A percentile compares a stretch with the other conserved stretches of the same genome.
Conservation (phyloP, 2,329 filamentous ascomycete species). For the Pyricularia sp. region DNA sequence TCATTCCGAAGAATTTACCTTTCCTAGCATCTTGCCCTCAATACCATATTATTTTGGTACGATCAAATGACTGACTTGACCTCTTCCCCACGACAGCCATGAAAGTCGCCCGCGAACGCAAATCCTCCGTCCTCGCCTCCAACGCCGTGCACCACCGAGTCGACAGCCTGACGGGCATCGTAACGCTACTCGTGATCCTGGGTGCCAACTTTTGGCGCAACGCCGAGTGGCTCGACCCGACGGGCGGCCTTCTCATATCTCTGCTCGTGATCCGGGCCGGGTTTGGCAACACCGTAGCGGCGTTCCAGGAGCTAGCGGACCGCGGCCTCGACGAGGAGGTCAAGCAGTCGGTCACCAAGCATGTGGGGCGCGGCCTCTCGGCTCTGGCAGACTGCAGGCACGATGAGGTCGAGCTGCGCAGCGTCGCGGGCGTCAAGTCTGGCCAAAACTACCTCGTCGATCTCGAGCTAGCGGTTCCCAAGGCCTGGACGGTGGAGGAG, state of each 20-base stretch:
- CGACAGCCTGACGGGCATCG: constrained; percentile 90
- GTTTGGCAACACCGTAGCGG: constrained; percentile 71
- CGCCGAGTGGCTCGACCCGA: constrained; percentile 87
- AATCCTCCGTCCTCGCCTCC: constrained; percentile 89
- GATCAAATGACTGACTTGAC: not conserved
- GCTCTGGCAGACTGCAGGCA: constrained; percentile 26
- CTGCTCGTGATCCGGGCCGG: constrained; percentile 89
- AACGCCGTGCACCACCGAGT: constrained; percentile 96
- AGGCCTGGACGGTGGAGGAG: constrained; percentile 64
- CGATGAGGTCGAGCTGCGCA: constrained; percentile 59
- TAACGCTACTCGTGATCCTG: constrained; percentile 80
- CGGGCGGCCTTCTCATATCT: constrained; percentile 87
- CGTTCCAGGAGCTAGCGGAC: constrained; percentile 86
- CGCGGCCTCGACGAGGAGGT: constrained; percentile 80
- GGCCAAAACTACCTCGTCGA: constrained; percentile 96
- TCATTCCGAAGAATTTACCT: not conserved
- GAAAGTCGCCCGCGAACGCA: constrained; percentile 89
- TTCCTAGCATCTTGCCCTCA: too few relatives aligned
- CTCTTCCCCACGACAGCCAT: constrained; percentile 33
- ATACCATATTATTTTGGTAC: too few relatives aligned
- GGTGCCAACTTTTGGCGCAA: constrained; percentile 80
- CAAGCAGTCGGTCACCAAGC: constrained; percentile 59
- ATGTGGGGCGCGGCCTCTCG: constrained; percentile 48
- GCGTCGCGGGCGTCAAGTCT: constrained; percentile 84
- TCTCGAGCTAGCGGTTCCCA: constrained; percentile 73